Evolutionary conservation across 2,329 filamentous ascomycete genomes (phyloP), one percentile per base, ranked within the genome.

Genomic region (Epichloe uncinata): DNA sequence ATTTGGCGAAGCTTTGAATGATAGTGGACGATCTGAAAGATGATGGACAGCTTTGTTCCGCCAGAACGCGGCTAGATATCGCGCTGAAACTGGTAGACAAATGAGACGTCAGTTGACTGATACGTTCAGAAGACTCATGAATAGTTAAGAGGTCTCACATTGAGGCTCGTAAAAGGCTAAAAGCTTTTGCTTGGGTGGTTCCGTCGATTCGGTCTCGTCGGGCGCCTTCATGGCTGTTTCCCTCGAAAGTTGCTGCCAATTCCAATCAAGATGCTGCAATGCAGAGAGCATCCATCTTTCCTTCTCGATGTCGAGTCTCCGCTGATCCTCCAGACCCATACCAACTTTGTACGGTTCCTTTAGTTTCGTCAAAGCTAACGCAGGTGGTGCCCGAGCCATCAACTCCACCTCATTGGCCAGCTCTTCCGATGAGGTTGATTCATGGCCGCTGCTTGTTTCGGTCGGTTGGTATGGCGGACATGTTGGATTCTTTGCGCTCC

Each of bases 211-310:
- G 12, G 16, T 8, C 2, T 37, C 16, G 15, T n/a, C n/a, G n/a
- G 13, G 9, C n/a, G 16, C 12, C 15, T 50, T 22, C 42, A 18
- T 15, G 20, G n/a, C 9, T 4, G 13, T 16, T 13, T 43, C 20
- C 8, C 22, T 35, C 2, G 15, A n/a, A 7, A 18, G 26, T 11
- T 50, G 37, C 16, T 48, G 42, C 20, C 35, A 12, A 5, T 42
- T 33, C 34, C 69, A 68, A 37, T 69, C 71, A 57, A 71, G 67
- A 54, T 66, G 68, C 53, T 73, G 70, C 48, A 85, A 64, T 1
- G 72, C 72, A 30, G 74, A 79, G 35, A 82, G 67, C 66, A 87
- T 74, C 79, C 79, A 82, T 22, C 54, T 54, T 38, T 49, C 52
- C 11, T 52, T 52, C 30, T 58, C 50, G 11, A 48, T 42, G 11